Evolutionary conservation across 1,284 basidiomycete species (phyloP), one percentile per base, ranked within the genome.

Genomic region (Fistulinella cinereoalba): DNA sequence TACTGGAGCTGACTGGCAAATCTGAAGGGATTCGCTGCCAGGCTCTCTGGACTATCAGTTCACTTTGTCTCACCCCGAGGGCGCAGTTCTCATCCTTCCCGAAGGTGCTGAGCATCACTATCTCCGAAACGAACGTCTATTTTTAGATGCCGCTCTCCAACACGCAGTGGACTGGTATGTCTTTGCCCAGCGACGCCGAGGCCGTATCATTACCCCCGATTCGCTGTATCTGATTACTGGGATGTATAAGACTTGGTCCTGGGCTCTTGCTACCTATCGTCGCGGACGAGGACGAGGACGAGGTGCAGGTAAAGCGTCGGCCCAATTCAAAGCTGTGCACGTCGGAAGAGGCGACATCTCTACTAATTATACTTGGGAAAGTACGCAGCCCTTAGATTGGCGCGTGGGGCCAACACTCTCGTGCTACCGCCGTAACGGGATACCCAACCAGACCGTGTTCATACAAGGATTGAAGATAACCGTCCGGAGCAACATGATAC

Each of bases 201-300:
- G 52, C 37, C 49, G 48, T 5, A 50, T 47, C 29, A 62, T 60
- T 25, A 50, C 36, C 27, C 34, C 49, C 15, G 44, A 59, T 32
- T 50, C 55, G 4, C 47, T 60, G 8, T 58, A 58, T 22, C 4
- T 58, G 37, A 55, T 62, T 8, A 60, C 55, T 0, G 52, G 57
- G 0, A 56, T 50, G 29, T 37, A 57, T 31, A 53, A 58, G 31
- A 34, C 55, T 16, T 47, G 43, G 23, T 60, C 57, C 27, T 62
- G 59, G 60, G 48, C 55, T 15, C 44, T n/a, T n/a, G n/a, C n/a
- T n/a, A n/a, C n/a, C n/a, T n/a, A n/a, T n/a, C n/a, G n/a, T n/a
- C n/a, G n/a, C n/a, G n/a, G n/a, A n/a, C n/a, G n/a, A n/a, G n/a
- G n/a, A n/a, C n/a, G n/a, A n/a, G n/a, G n/a, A n/a, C n/a, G n/a